Evolutionary conservation across 2,329 filamentous ascomycete species (phyloP).

Genomic region (Trichothecium roseum): DNA sequence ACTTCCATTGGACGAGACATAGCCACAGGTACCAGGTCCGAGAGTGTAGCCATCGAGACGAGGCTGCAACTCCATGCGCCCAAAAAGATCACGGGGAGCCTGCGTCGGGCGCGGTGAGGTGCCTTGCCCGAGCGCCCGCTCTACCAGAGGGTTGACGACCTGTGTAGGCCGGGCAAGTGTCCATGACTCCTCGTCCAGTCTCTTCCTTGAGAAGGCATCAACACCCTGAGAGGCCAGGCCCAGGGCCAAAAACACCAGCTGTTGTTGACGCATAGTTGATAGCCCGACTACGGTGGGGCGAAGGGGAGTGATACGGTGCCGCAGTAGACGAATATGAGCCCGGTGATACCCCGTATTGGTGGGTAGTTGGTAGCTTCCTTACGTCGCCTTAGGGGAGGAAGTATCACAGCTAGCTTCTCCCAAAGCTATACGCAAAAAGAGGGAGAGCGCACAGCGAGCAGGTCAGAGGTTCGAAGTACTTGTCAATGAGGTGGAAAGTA

Average conservation of each 20-base stretch:
- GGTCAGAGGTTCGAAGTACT: no score
- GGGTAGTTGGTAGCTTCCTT: no score
- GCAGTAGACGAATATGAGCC: no score
- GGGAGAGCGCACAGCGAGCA: no score
- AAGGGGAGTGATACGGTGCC: no score
- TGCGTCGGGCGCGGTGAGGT: conserved; percentile 20
- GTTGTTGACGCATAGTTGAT: neutral
- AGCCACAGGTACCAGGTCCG: conserved; percentile 19
- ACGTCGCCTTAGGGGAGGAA: no score
- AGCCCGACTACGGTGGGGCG: no score
- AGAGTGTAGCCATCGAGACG: conserved; percentile 18
- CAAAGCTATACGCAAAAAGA: no score
- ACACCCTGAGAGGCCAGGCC: conserved; percentile 14
- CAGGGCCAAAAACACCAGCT: conserved; percentile 4
- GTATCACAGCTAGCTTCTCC: no score
- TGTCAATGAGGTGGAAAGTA: no score
- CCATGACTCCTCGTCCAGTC: conserved; percentile 7
- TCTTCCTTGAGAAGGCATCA: conserved; percentile 18
- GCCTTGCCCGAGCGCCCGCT: conserved; percentile 16
- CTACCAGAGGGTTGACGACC: neutral
- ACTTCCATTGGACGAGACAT: conserved; percentile 15
- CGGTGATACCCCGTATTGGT: no score
- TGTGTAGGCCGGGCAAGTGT: neutral
- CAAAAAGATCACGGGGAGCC: conserved; percentile 15
- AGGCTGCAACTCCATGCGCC: conserved; percentile 15